Evolutionary conservation across 208 protist genomes (phyloP).

Genomic region (Trypanosoma cruzi): DNA sequence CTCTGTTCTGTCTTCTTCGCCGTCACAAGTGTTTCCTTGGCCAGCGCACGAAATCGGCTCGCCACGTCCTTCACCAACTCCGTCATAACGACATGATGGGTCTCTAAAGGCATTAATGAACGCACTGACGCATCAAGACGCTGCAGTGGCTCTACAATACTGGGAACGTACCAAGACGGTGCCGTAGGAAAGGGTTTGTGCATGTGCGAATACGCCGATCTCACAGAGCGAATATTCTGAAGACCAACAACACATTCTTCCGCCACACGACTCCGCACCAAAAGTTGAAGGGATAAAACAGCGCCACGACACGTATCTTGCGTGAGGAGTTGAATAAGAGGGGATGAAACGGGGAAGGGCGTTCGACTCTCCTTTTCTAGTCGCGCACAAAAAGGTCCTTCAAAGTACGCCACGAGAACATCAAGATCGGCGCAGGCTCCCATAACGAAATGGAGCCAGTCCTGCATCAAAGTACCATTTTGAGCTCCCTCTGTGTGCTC

Average conservation of each 20-base stretch:
- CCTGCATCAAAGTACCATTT: constrained; percentile 13
- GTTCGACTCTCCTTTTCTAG: constrained; percentile 14
- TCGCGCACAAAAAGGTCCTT: constrained; percentile 18
- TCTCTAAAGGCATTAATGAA: neutral
- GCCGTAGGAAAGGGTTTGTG: constrained; percentile 62
- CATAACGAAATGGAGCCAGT: constrained; percentile 21
- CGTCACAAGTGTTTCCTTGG: constrained; percentile 72
- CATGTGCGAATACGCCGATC: constrained; percentile 73
- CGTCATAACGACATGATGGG: constrained; percentile 6
- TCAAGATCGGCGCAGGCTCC: constrained; percentile 5
- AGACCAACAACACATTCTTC: constrained; percentile 44
- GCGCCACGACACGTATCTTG: constrained; percentile 26
- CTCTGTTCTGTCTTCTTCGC: constrained; percentile 89
- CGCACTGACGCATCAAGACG: constrained; percentile 28
- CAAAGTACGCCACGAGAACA: constrained; percentile 21
- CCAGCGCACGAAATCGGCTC: constrained; percentile 47
- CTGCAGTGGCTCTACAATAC: constrained; percentile 58
- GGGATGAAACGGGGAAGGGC: constrained; percentile 10
- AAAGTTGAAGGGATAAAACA: constrained; percentile 21
- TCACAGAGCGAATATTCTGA: constrained; percentile 78
- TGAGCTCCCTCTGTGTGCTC: constrained; percentile 4
- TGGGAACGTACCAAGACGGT: constrained; percentile 74
- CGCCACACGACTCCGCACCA: constrained; percentile 37
- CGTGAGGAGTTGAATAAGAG: constrained; percentile 10
- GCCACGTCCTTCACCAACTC: constrained; percentile 32